Evolutionary conservation across 2,329 filamentous ascomycete genomes (phyloP).

Genomic region (Ophiostoma fasciatum): DNA sequence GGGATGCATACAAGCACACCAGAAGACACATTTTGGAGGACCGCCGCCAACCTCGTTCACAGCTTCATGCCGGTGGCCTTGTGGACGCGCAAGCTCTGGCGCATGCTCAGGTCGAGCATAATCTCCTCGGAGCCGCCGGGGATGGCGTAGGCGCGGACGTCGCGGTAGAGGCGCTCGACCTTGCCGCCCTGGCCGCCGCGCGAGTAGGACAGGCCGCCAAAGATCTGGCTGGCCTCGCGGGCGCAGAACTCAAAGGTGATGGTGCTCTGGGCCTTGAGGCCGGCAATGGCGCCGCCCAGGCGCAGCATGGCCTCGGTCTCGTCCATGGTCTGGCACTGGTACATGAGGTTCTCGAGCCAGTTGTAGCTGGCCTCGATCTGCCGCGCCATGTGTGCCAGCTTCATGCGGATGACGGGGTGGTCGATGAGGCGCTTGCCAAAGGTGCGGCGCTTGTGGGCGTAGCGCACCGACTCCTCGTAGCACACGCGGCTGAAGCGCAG

Average conservation of each 20-base stretch:
- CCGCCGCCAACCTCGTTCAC: conserved; percentile 32
- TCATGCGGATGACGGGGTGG: conserved; percentile 92
- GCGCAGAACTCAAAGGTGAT: conserved; percentile 97
- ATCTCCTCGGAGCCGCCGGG: conserved; percentile 96
- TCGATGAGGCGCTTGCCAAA: conserved; percentile 96
- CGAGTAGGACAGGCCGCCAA: conserved; percentile 83
- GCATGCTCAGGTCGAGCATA: conserved; percentile 92
- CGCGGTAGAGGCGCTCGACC: conserved; percentile 85
- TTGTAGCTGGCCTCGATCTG: conserved; percentile 95
- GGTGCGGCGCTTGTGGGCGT: conserved; percentile 90
- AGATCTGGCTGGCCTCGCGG: conserved; percentile 91
- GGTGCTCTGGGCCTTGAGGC: conserved; percentile 86
- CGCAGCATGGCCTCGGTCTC: conserved; percentile 93
- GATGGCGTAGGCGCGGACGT: conserved; percentile 91
- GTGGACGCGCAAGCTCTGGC: conserved; percentile 64
- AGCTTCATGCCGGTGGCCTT: conserved; percentile 93
- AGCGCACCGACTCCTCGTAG: conserved; percentile 93
- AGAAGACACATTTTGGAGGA: too few species aligned
- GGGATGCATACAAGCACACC: neutral
- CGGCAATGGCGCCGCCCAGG: conserved; percentile 84
- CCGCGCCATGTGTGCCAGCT: conserved; percentile 94
- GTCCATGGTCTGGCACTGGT: conserved; percentile 82
- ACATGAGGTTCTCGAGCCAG: conserved; percentile 93
- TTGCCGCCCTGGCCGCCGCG: conserved; percentile 90
- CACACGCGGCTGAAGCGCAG: conserved; percentile 91